phyloP scores from a whole-genome alignment of 1,284 basidiomycete species.

The Paramarasmius palmivorus region DNA sequence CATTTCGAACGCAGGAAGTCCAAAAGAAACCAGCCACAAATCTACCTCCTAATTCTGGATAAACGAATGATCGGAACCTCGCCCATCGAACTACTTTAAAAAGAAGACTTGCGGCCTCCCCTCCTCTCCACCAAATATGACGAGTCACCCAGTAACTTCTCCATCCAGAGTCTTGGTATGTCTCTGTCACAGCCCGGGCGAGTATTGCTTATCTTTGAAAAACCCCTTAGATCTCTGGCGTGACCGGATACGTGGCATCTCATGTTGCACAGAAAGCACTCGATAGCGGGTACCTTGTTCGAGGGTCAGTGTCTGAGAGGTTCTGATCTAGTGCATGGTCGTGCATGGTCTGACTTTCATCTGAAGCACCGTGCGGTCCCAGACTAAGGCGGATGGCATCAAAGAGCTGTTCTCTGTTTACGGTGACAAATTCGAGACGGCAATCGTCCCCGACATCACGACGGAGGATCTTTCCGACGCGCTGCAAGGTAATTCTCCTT shows the following conservation, averaged over 20 bases:
- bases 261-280: slow-evolving; percentile 24
- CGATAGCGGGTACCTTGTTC: slow-evolving; percentile 21
- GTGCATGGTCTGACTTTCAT: neutral
- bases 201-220: neutral
- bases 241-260: slow-evolving; percentile 24
- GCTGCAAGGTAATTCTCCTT: slow-evolving; percentile 18
- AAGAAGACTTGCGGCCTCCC: too few species aligned
- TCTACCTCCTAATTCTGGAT: too few species aligned
- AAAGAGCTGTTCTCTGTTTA: slow-evolving; percentile 11
- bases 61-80: too few species aligned
- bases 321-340: too few species aligned
- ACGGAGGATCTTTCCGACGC: slow-evolving; percentile 16
- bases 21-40: too few species aligned
- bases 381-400: slow-evolving; percentile 13
- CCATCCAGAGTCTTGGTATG: slow-evolving; percentile 1
- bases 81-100: too few species aligned
- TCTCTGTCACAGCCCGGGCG: neutral
- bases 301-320: slow-evolving; percentile 20
- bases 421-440: slow-evolving; percentile 20
- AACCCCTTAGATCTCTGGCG: slow-evolving; percentile 22
- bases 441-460: slow-evolving; percentile 20
- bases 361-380: slow-evolving; percentile 16
- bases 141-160: too few species aligned
- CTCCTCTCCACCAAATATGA: too few species aligned
- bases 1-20: too few species aligned